These are phyloP conservation scores for Antrodiella citrinella DNA, from an alignment of 768 basidiomycete genomes.

Conservation along the genomic window DNA sequence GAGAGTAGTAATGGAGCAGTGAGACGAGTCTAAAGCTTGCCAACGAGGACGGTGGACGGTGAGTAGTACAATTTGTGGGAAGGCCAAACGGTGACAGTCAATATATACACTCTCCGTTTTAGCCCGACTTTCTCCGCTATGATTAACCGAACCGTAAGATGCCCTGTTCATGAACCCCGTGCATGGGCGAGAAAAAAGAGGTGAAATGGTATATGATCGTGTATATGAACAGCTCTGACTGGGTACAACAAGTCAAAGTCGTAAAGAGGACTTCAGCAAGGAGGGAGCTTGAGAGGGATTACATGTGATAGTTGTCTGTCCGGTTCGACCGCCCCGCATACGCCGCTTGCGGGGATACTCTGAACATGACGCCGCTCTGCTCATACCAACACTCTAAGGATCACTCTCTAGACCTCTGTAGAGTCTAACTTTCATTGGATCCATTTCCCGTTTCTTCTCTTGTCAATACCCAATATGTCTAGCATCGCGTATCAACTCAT, in stretches of 20 bases:
- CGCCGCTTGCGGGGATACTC: constrained; percentile 5
- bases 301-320: constrained; percentile 21
- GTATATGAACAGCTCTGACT: too few relatives aligned
- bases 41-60: too few relatives aligned
- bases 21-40: constrained; percentile 2
- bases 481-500: constrained; percentile 66
- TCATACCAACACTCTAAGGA: not conserved
- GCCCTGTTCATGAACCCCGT: not conserved
- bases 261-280: too few relatives aligned
- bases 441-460: too few relatives aligned
- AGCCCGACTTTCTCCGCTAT: constrained; percentile 9
- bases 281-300: constrained; percentile 13
- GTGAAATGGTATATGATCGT: not conserved
- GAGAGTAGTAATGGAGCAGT: not conserved
- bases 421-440: not conserved
- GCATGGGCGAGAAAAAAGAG: not conserved
- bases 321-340: constrained; percentile 5
- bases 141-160: too few relatives aligned
- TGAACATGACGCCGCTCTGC: not conserved
- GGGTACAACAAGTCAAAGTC: too few relatives aligned
- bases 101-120: constrained; percentile 1
- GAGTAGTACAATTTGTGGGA: too few relatives aligned
- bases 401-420: not conserved
- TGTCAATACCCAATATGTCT: constrained; percentile 18
- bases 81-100: too few relatives aligned